Evolutionary conservation across 192 early-diverging fungal genomes (phyloP), one percentile per base, ranked within the genome.

Genomic region (Chytriomyces hyalinus): DNA sequence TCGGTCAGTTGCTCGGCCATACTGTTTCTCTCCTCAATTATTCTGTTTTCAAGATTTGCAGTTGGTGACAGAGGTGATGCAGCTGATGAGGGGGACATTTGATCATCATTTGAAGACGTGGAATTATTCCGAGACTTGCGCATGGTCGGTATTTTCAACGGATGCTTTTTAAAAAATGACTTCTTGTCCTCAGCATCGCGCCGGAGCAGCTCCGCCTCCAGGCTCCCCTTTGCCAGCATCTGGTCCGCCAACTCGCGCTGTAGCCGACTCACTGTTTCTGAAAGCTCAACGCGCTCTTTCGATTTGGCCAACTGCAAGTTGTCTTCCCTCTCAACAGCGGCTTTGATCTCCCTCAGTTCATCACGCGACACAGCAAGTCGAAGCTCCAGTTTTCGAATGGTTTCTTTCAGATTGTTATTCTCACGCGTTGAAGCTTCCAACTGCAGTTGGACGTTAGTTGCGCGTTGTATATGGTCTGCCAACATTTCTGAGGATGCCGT

Each of bases 181-280:
- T 57, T 57, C 53, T 57, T 57, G 15, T 57, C 53, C 2, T 57
- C 15, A 57, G 13, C 53, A 57, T 36, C 36, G 36, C 36, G 36
- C 36, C 28, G 36, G 7, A 66, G 6, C 5, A 75, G n/a, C 36
- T 75, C 63, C 9, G 73, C 73, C 49, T 75, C 73, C 15, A 75
- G 22, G 46, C 22, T 6, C 17, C 73, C 53, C 49, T 75, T 75
- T 7, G 73, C 43, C 11, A 75, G 49, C 64, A 75, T 75, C 8
- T 75, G 73, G 44, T 64, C n/a, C 13, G 73, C 3, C 8, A 75
- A 20, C 47, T 75, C 73, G 17, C 66, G 9, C 50, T 75, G 73
- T 2, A 65, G 50, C 20, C 66, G n/a, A 15, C 10, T 45, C 7
- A 66, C 11, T 75, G 48, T 65, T 61, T 48, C 17, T 13, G 73